Base-by-base conservation (phyloP, 768 basidiomycete species). In the Suillus plorans region DNA sequence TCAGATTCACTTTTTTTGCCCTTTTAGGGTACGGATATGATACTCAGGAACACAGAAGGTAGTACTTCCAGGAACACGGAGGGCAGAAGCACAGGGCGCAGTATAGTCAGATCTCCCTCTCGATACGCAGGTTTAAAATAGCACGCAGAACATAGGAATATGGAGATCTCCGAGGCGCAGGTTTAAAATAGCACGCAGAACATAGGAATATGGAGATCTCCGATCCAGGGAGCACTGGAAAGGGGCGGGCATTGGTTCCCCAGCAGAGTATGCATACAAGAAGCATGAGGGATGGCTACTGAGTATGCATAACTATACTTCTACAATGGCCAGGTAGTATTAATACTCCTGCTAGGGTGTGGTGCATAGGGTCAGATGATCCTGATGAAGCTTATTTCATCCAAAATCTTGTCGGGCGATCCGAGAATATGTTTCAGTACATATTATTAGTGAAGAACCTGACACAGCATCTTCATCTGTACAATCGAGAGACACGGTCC, bases 241-340 rank as follows among this genome's bases (percentile, higher is more conserved):
- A 9, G 10, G 44, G 41, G 47, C 1, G 5, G 47, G 47, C 1
- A 49, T 49, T 49, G 47, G 12, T 49, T 49, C 47, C 47, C 47
- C 47, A 49, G 47, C 47, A 49, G 7, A 49, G 47, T 49, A 49
- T 49, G 47, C 47, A 49, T 49, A 49, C 5, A 49, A 49, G 47
- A 49, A 49, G 22, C 47, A 49, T 49, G 47, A 22, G 12, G 47
- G 47, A 22, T 13, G 4, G 3, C 47, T 49, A 2, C 22, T 4
- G 0, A 49, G 47, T 49, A 49, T 49, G 47, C 47, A 49, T 49
- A 49, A 49, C 5, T 22, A 14, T 0, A 0, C 47, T 49, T 49
- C 47, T 49, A 49, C 47, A 25, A 49, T 49, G 2, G 12, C 47
- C 47, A 18, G 25, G 42, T 63, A 57, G 77, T 49, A 49, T 49